Base-by-base conservation (phyloP, 768 basidiomycete species). In the Ramaria sp. region DNA sequence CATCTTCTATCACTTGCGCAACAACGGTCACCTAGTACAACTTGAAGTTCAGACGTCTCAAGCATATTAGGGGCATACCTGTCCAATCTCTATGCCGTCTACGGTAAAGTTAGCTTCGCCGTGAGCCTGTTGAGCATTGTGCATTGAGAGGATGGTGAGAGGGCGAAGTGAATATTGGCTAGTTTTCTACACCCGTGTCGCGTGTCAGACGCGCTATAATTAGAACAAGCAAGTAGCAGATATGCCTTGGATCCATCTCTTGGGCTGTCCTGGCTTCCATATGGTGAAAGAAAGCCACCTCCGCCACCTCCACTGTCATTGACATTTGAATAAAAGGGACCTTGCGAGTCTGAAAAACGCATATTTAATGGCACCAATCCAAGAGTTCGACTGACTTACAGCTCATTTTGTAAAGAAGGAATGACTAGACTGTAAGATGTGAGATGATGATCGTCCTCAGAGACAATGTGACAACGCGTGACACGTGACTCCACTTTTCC, bases 51-150 rank as follows among this genome's bases (percentile, higher is more conserved):
- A 30, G 60, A 58, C 19, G 45, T 54, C 19, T 46, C 38, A 54
- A 7, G n/a, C 22, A 49, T 37, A 1, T 54, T 12, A 31, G 45
- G n/a, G 1, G 62, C 73, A 59, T 61, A 90, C 94, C 69, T 91
- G 89, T 49, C 87, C 87, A 58, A 93, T 75, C 60, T 93, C 88
- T 4, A 76, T 70, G 30, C 83, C 86, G 58, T 92, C 92, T 34
- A 98, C 74, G 59, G 76, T 75, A 83, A 91, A 96, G 58, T 94
- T 91, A 1, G 89, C 86, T 62, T 97, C 94, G 1, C 86, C 76
- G 66, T 95, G 90, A 5, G 84, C 77, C 73, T 94, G 92, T n/a
- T 72, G 76, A 1, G 93, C 87, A 62, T 79, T 78, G 37, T 74
- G 66, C 46, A 96, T 75, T 66, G 95, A 92, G 52, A 80, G 77